These are phyloP conservation scores for Wakefieldia striispora DNA, from an alignment of 768 basidiomycete genomes.

Conservation along the genomic window DNA sequence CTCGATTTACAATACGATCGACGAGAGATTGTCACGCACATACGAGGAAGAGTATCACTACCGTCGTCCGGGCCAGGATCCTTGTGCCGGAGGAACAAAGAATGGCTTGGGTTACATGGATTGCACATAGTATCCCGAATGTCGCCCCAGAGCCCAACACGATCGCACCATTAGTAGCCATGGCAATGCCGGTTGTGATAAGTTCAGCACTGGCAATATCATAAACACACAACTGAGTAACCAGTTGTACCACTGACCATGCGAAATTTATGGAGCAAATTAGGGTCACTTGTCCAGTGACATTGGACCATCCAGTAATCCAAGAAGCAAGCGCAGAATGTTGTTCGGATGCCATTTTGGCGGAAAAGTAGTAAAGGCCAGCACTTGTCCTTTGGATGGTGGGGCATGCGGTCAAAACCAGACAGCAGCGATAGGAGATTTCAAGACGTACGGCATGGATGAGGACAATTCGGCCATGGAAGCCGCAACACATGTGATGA, in stretches of 20 bases:
- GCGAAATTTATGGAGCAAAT: slow-evolving; percentile 24
- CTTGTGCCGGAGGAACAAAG: slow-evolving; percentile 23
- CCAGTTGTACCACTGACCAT: slow-evolving; percentile 9
- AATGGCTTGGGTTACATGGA: slow-evolving; percentile 18
- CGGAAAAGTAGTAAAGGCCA: slow-evolving; percentile 27
- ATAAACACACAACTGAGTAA: neutral
- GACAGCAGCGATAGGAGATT: neutral
- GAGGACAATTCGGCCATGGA: slow-evolving; percentile 21
- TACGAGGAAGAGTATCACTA: slow-evolving; percentile 14
- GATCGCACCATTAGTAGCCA: slow-evolving; percentile 21
- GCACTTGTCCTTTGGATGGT: slow-evolving; percentile 18
- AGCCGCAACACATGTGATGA: slow-evolving; percentile 15
- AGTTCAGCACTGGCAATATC: slow-evolving; percentile 14
- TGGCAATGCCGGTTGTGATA: slow-evolving; percentile 20
- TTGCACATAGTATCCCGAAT: slow-evolving; percentile 19
- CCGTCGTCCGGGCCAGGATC: slow-evolving; percentile 22
- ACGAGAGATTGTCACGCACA: slow-evolving; percentile 5
- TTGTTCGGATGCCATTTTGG: slow-evolving; percentile 26
- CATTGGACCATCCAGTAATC: slow-evolving; percentile 30
- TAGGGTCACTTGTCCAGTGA: slow-evolving; percentile 24
- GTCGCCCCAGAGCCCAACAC: slow-evolving; percentile 19
- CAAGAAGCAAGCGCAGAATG: slow-evolving; percentile 26
- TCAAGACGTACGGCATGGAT: slow-evolving; percentile 20
- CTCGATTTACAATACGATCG: neutral
- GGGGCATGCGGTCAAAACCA: neutral